Conservation (phyloP, 108 stramenopile species). For the Cyclotella baltica region DNA sequence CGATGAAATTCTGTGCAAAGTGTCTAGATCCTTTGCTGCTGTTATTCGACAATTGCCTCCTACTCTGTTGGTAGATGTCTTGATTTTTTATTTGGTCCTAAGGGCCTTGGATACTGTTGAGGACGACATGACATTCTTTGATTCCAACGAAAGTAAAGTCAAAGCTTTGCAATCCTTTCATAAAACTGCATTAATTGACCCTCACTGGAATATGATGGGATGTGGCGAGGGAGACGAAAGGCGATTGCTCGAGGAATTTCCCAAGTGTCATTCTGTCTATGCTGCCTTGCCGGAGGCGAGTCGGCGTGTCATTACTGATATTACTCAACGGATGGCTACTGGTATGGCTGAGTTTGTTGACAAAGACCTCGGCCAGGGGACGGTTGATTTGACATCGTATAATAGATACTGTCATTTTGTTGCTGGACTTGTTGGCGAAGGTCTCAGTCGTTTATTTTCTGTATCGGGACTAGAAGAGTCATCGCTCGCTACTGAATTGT, state of each 20-base stretch:
- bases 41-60: conserved; percentile 96
- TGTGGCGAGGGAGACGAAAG: conserved; percentile 97
- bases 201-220: conserved; percentile 86
- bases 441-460: conserved; percentile 94
- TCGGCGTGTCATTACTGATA: conserved; percentile 90
- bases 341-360: conserved; percentile 86
- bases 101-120: conserved; percentile 98
- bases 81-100: conserved; percentile 97
- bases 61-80: conserved; percentile 87
- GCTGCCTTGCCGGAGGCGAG: conserved; percentile 64
- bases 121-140: conserved; percentile 97
- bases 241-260: conserved; percentile 90
- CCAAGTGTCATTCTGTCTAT: conserved; percentile 89
- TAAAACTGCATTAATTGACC: conserved; percentile 88
- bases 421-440: conserved; percentile 98
- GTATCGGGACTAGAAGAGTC: conserved; percentile 79
- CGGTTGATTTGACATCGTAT: conserved; percentile 87
- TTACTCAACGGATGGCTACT: conserved; percentile 95
- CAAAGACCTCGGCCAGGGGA: conserved; percentile 98
- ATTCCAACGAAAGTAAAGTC: conserved; percentile 82
- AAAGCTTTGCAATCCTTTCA: conserved; percentile 85
- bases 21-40: conserved; percentile 96
- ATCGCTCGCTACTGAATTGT: conserved; percentile 66
- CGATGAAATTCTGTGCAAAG: conserved; percentile 95
- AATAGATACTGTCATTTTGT: conserved; percentile 99